Conservation (phyloP, 1,284 basidiomycete genomes). For the Melampsora occidentalis region DNA sequence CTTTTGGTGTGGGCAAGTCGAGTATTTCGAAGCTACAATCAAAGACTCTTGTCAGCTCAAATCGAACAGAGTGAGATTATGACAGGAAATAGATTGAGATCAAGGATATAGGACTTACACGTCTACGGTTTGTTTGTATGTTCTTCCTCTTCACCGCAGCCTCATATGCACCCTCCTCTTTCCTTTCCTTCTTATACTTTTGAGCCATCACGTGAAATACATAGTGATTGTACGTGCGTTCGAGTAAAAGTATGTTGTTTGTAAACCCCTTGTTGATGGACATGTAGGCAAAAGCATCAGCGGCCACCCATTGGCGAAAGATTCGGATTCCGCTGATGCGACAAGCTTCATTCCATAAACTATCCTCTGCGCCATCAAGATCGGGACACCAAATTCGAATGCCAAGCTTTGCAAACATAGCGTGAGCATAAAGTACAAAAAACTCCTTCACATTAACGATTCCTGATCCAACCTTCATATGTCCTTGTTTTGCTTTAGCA, state of each 20-base stretch:
- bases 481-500: background rate
- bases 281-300: conserved; percentile 12
- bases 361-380: background rate
- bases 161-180: conserved; percentile 9
- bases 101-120: no score
- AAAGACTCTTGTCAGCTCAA: no score
- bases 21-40: background rate
- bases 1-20: background rate
- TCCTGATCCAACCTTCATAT: background rate
- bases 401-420: conserved; percentile 8
- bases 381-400: conserved; percentile 3
- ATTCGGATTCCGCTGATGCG: background rate
- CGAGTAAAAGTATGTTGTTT: conserved; percentile 2
- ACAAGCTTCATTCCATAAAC: conserved; percentile 4
- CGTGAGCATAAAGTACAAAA: background rate
- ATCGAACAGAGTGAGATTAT: no score
- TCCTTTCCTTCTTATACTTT: conserved; percentile 9
- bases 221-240: conserved; percentile 9
- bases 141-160: conserved; percentile 13
- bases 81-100: no score
- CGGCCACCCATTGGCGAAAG: conserved; percentile 13
- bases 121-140: background rate
- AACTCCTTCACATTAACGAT: conserved; percentile 5
- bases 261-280: background rate
- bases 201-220: conserved; percentile 8